Conservation (phyloP, 2,329 filamentous ascomycete species). For the Fusarium nygamai region DNA sequence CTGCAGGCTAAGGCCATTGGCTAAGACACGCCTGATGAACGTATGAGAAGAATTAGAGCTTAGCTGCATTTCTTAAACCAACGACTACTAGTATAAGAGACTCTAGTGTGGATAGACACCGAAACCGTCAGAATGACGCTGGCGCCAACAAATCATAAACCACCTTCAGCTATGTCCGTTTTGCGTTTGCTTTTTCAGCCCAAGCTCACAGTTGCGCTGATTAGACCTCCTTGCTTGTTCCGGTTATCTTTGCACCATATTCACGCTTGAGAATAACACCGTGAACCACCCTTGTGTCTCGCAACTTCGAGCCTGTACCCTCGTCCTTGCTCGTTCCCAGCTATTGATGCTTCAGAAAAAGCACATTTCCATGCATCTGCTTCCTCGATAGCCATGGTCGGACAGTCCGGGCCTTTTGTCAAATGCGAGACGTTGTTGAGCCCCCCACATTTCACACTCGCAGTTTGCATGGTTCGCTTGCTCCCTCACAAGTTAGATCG, state of each 20-base stretch:
- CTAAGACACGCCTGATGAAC: conserved; percentile 5
- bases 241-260: conserved; percentile 33
- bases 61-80: conserved; percentile 13
- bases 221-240: conserved; percentile 3
- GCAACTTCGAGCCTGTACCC: conserved; percentile 15
- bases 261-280: conserved; percentile 39
- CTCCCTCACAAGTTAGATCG: conserved; percentile 3
- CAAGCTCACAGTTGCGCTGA: neutral
- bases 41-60: conserved; percentile 15
- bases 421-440: conserved; percentile 7
- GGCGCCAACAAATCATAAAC: conserved; percentile 36
- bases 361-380: neutral
- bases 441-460: conserved; percentile 29
- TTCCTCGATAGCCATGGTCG: neutral
- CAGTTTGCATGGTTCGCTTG: conserved; percentile 27
- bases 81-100: conserved; percentile 4
- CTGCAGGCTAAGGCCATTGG: conserved; percentile 2
- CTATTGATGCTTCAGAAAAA: conserved; percentile 10
- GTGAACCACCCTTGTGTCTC: conserved; percentile 38
- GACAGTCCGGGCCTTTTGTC: neutral
- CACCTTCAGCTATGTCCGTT: conserved; percentile 17
- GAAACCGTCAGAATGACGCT: conserved; percentile 30
- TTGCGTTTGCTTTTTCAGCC: conserved; percentile 20
- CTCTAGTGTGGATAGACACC: conserved; percentile 5
- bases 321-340: conserved; percentile 17